Evolutionary conservation across 768 basidiomycete genomes (phyloP), one percentile per base, ranked within the genome.

Genomic region (Rhodotorula taiwanensis): DNA sequence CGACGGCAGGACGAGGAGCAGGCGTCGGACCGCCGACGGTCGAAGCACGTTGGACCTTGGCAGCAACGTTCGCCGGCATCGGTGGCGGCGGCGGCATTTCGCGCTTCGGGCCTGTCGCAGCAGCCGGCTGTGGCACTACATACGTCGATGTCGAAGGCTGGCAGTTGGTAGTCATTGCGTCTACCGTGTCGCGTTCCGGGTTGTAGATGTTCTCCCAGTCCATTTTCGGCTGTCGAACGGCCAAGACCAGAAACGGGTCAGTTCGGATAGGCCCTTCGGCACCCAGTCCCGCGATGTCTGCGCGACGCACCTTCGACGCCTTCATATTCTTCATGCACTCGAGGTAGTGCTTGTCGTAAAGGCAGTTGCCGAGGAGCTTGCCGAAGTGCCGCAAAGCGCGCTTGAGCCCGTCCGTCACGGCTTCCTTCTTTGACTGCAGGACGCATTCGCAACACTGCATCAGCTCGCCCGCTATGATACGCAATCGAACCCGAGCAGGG

Each of bases 291-390:
- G n/a, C n/a, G n/a, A n/a, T 10, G 31, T 44, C 43, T 20, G 43
- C 18, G 9, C 8, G 39, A 39, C 62, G 20, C 43, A 94, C 92
- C 6, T 84, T 83, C 34, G 82, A 81, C 1, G 89, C 84, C 74
- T 89, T 94, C 68, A 98, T 86, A 77, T 93, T 94, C 44, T 82
- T 78, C 14, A 99, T 80, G 73, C 93, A 87, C 52, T 86, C 81
- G 0, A 88, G 82, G 75, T 90, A 97, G 10, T 81, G 76, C 77
- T 94, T 95, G 78, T 98, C 95, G 72, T 98, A 98, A n/a, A 98
- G 77, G 76, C 95, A 99, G 72, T 95, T 94, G 2, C 95, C 95
- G 21, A 98, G 80, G 4, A 98, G 78, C 74, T 93, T 95, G 44
- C 95, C 95, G 73, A 98, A 99, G 67, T 84, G 89, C 30, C 90